A percentile compares a stretch with the other conserved stretches of the same genome.
Conservation (phyloP, 805 yeast species). For the Komagataella kurtzmanii region DNA sequence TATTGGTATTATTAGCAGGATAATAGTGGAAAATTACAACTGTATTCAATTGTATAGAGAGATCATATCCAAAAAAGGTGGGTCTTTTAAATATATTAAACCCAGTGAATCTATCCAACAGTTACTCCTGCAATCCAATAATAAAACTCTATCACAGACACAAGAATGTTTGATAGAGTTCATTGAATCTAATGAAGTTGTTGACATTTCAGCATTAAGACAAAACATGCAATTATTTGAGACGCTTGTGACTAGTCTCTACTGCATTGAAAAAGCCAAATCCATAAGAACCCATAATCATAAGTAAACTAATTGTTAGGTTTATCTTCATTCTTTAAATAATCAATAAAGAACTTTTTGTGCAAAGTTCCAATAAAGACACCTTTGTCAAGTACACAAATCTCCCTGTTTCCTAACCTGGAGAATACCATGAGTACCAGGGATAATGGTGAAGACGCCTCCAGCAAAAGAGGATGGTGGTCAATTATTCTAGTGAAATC, state of each 20-base stretch:
- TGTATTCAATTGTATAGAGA: neutral
- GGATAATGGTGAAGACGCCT: constrained; percentile 31
- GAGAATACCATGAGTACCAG: constrained; percentile 38
- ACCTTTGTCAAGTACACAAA: constrained; percentile 31
- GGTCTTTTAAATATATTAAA: neutral
- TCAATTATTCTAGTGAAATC: constrained; percentile 31
- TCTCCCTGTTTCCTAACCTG: constrained; percentile 34
- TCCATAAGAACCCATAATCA: neutral
- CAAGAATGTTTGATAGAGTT: neutral
- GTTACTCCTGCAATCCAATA: neutral
- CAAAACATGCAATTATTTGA: neutral
- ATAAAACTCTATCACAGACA: neutral
- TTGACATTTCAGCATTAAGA: neutral
- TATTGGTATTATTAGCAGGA: neutral
- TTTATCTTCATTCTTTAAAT: constrained; percentile 1
- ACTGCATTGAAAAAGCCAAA: neutral
- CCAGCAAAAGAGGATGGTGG: constrained; percentile 30
- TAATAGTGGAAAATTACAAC: neutral
- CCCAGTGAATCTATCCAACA: neutral
- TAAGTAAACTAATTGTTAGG: neutral
- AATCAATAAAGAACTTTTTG: constrained; percentile 38
- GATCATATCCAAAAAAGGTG: neutral
- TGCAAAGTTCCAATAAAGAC: constrained; percentile 36
- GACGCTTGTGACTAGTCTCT: neutral
- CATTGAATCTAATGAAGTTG: neutral